Percentiles rank a stretch among this genome's conserved stretches.
phyloP scores from a whole-genome alignment of 2,329 filamentous ascomycete species.

The Paecilomyces formosus region DNA sequence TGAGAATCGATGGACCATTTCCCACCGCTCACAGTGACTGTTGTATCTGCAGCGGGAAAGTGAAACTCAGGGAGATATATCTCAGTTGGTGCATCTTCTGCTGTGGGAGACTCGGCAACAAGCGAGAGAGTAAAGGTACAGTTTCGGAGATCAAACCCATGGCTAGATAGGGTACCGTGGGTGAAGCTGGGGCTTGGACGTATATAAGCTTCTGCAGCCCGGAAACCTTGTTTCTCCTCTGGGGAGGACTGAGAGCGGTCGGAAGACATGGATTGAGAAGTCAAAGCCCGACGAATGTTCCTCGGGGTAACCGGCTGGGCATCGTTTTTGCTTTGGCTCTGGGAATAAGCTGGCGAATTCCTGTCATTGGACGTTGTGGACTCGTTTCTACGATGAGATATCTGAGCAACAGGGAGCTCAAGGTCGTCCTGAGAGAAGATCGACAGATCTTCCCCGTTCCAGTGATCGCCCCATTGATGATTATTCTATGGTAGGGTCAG shows the following conservation, averaged over 20 bases:
- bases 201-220: constrained; percentile 88
- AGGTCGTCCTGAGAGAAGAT: constrained; percentile 82
- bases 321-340: constrained; percentile 39
- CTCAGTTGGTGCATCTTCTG: constrained; percentile 64
- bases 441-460: constrained; percentile 96
- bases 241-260: constrained; percentile 47
- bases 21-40: constrained; percentile 71
- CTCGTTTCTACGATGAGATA: constrained; percentile 25
- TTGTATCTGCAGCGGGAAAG: constrained; percentile 68
- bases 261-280: constrained; percentile 49
- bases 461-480: constrained; percentile 83
- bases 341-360: constrained; percentile 47
- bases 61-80: constrained; percentile 88
- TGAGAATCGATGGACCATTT: constrained; percentile 81
- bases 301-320: constrained; percentile 56
- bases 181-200: constrained; percentile 73
- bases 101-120: constrained; percentile 51
- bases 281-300: constrained; percentile 68
- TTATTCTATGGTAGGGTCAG: constrained; percentile 53
- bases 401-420: constrained; percentile 35
- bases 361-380: constrained; percentile 29
- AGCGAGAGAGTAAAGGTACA: constrained; percentile 71
- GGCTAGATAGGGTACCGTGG: constrained; percentile 61
- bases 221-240: constrained; percentile 63
- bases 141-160: constrained; percentile 74